These are phyloP conservation scores for sweet orange (Citrus sinensis) DNA, from an alignment of 345 rosid species.

Conservation along the genomic window DVS_A1.0 CM039161.1:2549001-2549500, in stretches of 20 bases:
- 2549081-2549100: not conserved
- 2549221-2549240: not conserved
- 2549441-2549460: not conserved
- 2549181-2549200: constrained; percentile 10
- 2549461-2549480: not conserved
- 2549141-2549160: constrained; percentile 16
- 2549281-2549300: not conserved
- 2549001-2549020: too few species aligned
- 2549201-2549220: not conserved
- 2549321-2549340: not conserved
- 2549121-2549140: constrained; percentile 25
- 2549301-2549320: not conserved
- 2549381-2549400: not conserved
- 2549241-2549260: constrained; percentile 13
- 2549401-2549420: not conserved
- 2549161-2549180: constrained; percentile 21
- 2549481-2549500: not conserved
- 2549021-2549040: constrained; percentile 13
- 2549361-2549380: not conserved
- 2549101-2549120: constrained; percentile 36
- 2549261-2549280: not conserved
- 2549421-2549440: not conserved
- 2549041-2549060: constrained; percentile 26
- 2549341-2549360: not conserved
- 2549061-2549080: constrained; percentile 5